Percentiles rank a stretch among this genome's conserved stretches.
phyloP scores from a whole-genome alignment of 2,329 filamentous ascomycete genomes.

The Neurospora sp. region DNA sequence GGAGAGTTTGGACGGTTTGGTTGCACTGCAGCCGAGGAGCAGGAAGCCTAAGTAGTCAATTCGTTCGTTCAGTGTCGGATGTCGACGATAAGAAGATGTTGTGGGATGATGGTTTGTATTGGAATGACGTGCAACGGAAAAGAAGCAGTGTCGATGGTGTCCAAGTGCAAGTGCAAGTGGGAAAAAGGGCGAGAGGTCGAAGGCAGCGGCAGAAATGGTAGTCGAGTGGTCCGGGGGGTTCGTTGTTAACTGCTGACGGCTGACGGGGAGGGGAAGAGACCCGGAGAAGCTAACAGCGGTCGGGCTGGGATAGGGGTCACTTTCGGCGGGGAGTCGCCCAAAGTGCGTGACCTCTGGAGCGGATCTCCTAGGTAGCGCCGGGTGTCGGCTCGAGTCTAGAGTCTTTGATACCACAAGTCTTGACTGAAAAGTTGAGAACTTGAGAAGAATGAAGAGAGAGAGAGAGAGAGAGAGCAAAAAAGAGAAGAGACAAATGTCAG shows the following conservation, averaged over 20 bases:
- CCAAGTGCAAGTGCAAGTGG: neutral
- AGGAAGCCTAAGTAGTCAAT: neutral
- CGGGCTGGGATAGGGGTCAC: neutral
- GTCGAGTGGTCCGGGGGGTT: neutral
- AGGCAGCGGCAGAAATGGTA: neutral
- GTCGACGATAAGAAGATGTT: neutral
- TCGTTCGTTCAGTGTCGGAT: neutral
- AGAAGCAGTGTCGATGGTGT: neutral
- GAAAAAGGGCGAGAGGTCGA: neutral
- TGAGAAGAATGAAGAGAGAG: neutral
- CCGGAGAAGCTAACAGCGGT: neutral
- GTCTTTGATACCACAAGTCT: neutral
- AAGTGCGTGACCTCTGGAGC: neutral
- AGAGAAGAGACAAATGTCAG: neutral
- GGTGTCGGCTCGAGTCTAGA: neutral
- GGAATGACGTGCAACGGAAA: neutral
- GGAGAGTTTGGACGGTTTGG: neutral
- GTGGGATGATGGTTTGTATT: neutral
- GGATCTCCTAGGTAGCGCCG: neutral
- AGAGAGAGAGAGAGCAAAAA: neutral
- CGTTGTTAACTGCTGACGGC: neutral
- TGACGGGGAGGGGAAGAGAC: neutral
- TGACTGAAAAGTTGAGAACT: neutral
- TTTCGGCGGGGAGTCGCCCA: neutral
- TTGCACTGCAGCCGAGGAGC: neutral